phyloP scores from a whole-genome alignment of 495 filamentous ascomycete species.

The Penicillium arizonense region DNA sequence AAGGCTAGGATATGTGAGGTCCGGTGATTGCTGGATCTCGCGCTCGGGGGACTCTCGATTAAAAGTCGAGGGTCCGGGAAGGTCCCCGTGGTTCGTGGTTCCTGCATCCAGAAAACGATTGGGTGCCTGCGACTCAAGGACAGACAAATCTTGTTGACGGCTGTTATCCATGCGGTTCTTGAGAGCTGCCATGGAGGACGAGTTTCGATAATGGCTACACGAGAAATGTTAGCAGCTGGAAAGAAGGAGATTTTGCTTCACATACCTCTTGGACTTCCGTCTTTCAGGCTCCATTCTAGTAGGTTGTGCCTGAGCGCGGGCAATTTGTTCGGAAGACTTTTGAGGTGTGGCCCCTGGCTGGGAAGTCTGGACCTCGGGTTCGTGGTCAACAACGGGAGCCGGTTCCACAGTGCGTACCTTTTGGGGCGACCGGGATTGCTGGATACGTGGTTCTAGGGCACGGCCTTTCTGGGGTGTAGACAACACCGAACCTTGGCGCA shows the following conservation, averaged over 20 bases:
- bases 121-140: background rate
- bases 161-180: background rate
- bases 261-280: conserved; percentile 4
- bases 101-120: background rate
- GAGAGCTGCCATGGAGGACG: background rate
- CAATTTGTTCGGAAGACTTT: background rate
- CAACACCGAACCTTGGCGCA: background rate
- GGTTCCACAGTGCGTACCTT: background rate
- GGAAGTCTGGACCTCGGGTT: background rate
- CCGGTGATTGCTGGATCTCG: conserved; percentile 1
- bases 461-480: background rate
- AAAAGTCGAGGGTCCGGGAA: background rate
- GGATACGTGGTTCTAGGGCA: background rate
- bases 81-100: background rate
- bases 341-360: background rate
- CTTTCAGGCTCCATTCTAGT: background rate
- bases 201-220: conserved; percentile 3
- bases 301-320: background rate
- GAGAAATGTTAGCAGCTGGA: background rate
- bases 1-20: background rate
- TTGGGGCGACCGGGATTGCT: background rate
- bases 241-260: background rate
- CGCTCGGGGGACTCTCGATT: background rate
- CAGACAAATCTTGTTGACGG: background rate
- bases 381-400: background rate